Conservation (phyloP, 2,329 filamentous ascomycete species). For the Colletotrichum chlorophyti region DNA sequence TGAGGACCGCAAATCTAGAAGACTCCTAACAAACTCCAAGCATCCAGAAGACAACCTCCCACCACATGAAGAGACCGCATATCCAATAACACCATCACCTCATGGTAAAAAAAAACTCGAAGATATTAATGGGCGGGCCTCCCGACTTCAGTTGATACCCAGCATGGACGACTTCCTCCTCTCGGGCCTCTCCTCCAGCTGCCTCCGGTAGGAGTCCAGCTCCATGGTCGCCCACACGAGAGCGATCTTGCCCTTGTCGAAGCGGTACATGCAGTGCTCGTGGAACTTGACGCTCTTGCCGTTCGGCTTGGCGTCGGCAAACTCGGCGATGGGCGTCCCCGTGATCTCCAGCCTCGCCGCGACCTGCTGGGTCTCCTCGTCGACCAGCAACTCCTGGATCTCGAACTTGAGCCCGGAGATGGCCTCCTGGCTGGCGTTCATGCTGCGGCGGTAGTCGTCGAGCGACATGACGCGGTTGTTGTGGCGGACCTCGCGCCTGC, state of each 20-base stretch:
- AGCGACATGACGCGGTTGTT: constrained; percentile 35
- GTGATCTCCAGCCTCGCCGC: constrained; percentile 39
- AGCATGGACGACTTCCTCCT: constrained; percentile 18
- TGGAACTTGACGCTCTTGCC: constrained; percentile 37
- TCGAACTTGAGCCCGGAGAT: constrained; percentile 37
- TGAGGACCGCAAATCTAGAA: too few relatives aligned
- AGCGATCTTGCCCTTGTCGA: constrained; percentile 40
- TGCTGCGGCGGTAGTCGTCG: constrained; percentile 36
- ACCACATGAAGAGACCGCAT: too few relatives aligned
- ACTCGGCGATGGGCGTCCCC: constrained; percentile 36
- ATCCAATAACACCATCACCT: too few relatives aligned
- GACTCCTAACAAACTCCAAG: too few relatives aligned
- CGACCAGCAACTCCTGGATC: constrained; percentile 37
- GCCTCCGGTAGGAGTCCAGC: constrained; percentile 33
- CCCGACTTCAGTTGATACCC: constrained; percentile 26
- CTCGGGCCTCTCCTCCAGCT: constrained; percentile 1
- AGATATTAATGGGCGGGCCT: too few relatives aligned
- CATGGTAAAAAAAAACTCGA: too few relatives aligned
- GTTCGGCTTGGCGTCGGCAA: constrained; percentile 37
- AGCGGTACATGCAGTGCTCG: constrained; percentile 43
- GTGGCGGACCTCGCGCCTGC: constrained; percentile 36
- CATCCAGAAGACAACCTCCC: too few relatives aligned
- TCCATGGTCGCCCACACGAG: constrained; percentile 43
- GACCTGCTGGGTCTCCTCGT: constrained; percentile 39
- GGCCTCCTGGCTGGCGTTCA: constrained; percentile 36